phyloP scores from a whole-genome alignment of 768 basidiomycete species.

The Mycena kentingensis region DNA sequence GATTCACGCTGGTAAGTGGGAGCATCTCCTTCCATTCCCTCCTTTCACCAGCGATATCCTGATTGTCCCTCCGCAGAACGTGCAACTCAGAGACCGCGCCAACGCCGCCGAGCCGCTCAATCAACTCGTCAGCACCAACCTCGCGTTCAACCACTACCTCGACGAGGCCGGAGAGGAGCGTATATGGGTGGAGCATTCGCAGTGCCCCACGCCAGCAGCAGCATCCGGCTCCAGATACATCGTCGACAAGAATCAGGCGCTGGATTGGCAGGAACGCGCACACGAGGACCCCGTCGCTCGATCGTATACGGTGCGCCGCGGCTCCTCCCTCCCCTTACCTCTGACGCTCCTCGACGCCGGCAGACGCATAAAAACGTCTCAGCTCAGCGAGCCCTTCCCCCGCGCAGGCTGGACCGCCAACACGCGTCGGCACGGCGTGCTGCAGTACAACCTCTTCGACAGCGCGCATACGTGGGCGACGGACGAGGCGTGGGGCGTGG shows the following conservation, averaged over 20 bases:
- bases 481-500: neutral
- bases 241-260: neutral
- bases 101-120: neutral
- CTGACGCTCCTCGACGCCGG: neutral
- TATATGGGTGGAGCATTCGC: conserved; percentile 1
- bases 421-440: conserved; percentile 1
- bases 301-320: neutral
- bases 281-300: neutral
- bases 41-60: neutral
- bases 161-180: neutral
- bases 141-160: conserved; percentile 2
- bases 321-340: neutral
- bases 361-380: neutral
- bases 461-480: neutral
- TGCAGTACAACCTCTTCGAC: neutral
- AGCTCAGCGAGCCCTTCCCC: neutral
- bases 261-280: neutral
- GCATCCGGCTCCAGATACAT: neutral
- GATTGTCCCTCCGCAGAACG: neutral
- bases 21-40: neutral
- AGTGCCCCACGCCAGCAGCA: neutral
- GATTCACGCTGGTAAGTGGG: neutral
- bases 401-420: conserved; percentile 1
- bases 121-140: neutral
- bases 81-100: neutral